A percentile compares a stretch with the other conserved stretches of the same genome.
Evolutionary conservation across 768 basidiomycete species (phyloP).

Genomic region (Scleroderma citrinum): DNA sequence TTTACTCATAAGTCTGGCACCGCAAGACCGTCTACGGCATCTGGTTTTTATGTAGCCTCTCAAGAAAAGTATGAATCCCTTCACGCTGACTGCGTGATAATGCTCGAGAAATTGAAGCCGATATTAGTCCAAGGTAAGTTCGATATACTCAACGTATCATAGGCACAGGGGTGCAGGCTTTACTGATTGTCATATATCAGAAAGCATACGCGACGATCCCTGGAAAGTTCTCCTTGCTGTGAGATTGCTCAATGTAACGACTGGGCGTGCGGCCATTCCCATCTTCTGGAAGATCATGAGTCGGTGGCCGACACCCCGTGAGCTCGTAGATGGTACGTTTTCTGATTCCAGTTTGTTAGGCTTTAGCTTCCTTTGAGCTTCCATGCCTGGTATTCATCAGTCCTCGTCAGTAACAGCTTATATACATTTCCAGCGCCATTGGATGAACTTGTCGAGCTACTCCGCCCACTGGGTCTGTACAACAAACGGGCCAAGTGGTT

Average conservation of each 20-base stretch:
- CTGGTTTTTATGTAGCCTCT: not conserved
- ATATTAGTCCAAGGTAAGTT: slow-evolving; percentile 27
- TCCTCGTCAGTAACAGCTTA: not conserved
- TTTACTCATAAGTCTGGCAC: not conserved
- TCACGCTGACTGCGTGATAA: slow-evolving; percentile 19
- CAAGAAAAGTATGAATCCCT: slow-evolving; percentile 4
- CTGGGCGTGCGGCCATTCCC: slow-evolving; percentile 58
- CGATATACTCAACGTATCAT: not conserved
- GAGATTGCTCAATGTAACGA: slow-evolving; percentile 65
- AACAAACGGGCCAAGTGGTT: slow-evolving; percentile 52
- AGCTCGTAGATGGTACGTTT: slow-evolving; percentile 47
- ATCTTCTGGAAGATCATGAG: slow-evolving; percentile 53
- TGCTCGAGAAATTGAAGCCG: slow-evolving; percentile 25
- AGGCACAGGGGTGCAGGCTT: not conserved
- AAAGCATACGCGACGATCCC: slow-evolving; percentile 47
- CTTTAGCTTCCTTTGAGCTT: not conserved
- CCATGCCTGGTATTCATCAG: not conserved
- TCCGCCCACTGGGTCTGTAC: slow-evolving; percentile 55
- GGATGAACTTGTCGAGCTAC: slow-evolving; percentile 37
- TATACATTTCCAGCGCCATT: slow-evolving; percentile 32
- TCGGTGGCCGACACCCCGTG: slow-evolving; percentile 53
- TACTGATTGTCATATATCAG: slow-evolving; percentile 24
- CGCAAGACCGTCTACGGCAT: not conserved
- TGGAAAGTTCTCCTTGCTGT: slow-evolving; percentile 69
- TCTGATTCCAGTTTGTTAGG: not conserved